Base-by-base conservation (phyloP, 768 basidiomycete species). In the Leccinellum luteum region DNA sequence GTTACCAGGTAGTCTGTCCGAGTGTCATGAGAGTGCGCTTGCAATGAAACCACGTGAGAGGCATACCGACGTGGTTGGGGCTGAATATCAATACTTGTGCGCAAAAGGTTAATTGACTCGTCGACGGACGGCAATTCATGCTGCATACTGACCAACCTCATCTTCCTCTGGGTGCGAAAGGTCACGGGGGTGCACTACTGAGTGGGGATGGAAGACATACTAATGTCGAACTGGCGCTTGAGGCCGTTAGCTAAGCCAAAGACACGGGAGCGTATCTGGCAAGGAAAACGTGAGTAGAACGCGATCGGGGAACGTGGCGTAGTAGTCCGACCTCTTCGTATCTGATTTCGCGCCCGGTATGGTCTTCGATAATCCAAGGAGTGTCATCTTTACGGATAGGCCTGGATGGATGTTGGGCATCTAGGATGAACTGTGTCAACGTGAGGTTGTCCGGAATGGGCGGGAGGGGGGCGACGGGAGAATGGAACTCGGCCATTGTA, bases 61-160 rank as follows among this genome's bases (percentile, higher is more conserved):
- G 64, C 77, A 43, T 60, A 84, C 85, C 86, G 43, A 87, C 66
- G 62, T 87, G 84, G 66, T 90, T 90, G 28, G 84, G 79, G 58
- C 85, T 85, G 68, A 83, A 87, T 43, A 87, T 65, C 55, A 86
- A 74, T 8, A 86, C 87, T 88, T 61, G 51, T 4, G 8, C 31
- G 27, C n/a, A 10, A 27, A 57, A n/a, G 34, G 43, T 64, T 23
- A 72, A 48, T 8, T 10, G 31, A 28, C 28, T 19, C 9, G 15
- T 58, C 27, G 4, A 48, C 27, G 7, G 12, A 28, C 4, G 27
- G 28, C 14, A 10, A 15, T 23, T 32, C 17, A 17, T 8, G 5
- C 10, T 35, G 3, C n/a, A 38, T 30, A 63, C 76, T 55, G 54
- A 78, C 76, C 74, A 21, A 78, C 75, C 34, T 78, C 74, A 32